These are phyloP conservation scores for Aspergillus sclerotialis DNA, from an alignment of 2,329 filamentous ascomycete genomes.

Conservation along the genomic window DNA sequence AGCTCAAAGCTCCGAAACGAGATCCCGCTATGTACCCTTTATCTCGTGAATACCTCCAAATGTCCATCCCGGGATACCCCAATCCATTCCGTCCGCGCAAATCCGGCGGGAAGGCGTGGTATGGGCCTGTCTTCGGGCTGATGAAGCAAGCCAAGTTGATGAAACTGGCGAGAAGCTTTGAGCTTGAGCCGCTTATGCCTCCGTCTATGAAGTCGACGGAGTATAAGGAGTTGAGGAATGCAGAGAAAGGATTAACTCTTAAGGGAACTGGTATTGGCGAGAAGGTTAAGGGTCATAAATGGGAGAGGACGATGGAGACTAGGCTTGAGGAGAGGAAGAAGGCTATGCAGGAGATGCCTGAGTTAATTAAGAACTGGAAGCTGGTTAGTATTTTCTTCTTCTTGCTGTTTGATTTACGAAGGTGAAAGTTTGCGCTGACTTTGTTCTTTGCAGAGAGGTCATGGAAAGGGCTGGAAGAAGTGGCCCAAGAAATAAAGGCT, in stretches of 20 bases:
- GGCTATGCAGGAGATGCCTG: conserved; percentile 92
- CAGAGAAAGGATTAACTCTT: conserved; percentile 73
- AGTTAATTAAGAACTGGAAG: conserved; percentile 88
- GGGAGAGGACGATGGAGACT: conserved; percentile 78
- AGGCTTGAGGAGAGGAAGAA: conserved; percentile 82
- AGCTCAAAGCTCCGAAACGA: conserved; percentile 34
- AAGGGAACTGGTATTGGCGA: conserved; percentile 91
- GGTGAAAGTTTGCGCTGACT: conserved; percentile 26
- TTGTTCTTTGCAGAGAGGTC: conserved; percentile 49
- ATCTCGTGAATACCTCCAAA: conserved; percentile 27
- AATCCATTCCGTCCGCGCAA: conserved; percentile 80
- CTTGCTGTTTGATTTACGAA: background rate
- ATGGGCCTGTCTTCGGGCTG: conserved; percentile 73
- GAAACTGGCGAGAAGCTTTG: conserved; percentile 71
- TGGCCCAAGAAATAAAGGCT: conserved; percentile 51
- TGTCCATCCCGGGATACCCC: conserved; percentile 41
- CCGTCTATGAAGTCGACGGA: conserved; percentile 68
- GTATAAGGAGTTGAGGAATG: conserved; percentile 57
- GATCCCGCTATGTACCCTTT: conserved; percentile 23
- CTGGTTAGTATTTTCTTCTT: conserved; percentile 52
- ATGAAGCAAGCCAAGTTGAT: conserved; percentile 85
- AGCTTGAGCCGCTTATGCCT: conserved; percentile 74
- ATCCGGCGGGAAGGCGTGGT: conserved; percentile 72
- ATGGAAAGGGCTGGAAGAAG: conserved; percentile 68
- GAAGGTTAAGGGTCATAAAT: conserved; percentile 88